Conservation (phyloP, 164 flowering plant genomes). For the Magnolia kwangsiensis region DNA sequence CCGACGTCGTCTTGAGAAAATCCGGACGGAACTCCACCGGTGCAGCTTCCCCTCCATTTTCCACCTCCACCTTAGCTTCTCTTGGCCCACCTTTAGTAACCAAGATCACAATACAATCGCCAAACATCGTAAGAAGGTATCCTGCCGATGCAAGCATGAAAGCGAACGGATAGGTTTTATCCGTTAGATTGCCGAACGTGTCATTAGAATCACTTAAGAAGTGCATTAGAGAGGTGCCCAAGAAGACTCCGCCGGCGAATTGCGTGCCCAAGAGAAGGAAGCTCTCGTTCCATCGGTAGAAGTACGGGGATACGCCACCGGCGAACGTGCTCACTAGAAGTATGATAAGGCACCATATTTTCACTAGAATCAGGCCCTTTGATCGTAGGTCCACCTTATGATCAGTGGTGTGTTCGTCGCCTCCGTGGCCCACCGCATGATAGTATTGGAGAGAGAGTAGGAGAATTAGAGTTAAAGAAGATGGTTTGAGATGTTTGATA, state of each 20-base stretch:
- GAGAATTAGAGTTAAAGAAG: constrained; percentile 19
- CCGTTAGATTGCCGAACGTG: constrained; percentile 45
- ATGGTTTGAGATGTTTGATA: constrained; percentile 26
- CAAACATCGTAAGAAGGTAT: constrained; percentile 75
- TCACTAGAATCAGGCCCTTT: constrained; percentile 49
- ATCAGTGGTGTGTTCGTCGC: constrained; percentile 2
- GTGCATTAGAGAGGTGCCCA: constrained; percentile 78
- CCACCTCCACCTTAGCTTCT: constrained; percentile 34
- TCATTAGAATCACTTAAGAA: constrained; percentile 65
- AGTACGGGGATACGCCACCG: constrained; percentile 79
- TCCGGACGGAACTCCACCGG: constrained; percentile 19
- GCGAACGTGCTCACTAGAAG: constrained; percentile 60
- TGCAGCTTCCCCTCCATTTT: constrained; percentile 17
- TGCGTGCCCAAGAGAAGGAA: constrained; percentile 79
- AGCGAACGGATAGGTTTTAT: constrained; percentile 58
- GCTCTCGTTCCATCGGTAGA: constrained; percentile 69
- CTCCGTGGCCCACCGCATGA: constrained; percentile 35
- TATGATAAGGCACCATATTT: constrained; percentile 67
- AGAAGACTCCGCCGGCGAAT: constrained; percentile 82
- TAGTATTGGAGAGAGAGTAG: constrained; percentile 25
- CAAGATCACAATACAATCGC: constrained; percentile 42
- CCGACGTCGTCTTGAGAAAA: constrained; percentile 42
- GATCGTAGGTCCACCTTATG: constrained; percentile 26
- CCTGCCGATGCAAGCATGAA: constrained; percentile 78
- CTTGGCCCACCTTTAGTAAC: constrained; percentile 10